Base-by-base conservation (phyloP, 345 rosid species). In the Sonneratia alba region DNA sequence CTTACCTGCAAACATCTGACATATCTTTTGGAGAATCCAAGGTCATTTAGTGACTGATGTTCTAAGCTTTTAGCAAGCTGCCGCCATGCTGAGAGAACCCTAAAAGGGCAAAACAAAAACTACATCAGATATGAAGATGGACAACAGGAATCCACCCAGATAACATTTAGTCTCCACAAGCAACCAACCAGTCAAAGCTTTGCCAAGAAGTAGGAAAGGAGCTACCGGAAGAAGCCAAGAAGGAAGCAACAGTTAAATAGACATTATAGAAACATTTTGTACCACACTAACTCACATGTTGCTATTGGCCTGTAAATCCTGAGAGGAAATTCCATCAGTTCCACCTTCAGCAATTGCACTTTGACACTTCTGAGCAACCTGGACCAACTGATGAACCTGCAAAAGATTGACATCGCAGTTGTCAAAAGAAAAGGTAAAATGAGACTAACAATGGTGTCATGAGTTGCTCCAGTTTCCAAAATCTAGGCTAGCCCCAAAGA, bases 331-430 rank as follows among this genome's bases (percentile, higher is more conserved):
- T 70, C 97, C 97, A 77, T 90, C 97, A 64, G 94, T 77, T 76
- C 97, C 97, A 81, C 97, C 81, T 82, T 90, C 93, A 79, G 92
- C 80, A 53, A 95, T 82, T 67, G 97, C 86, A 88, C 86, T 95
- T 83, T 95, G 99, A 73, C 99, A 95, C 74, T 92, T 95, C 72
- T 92, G 96, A 4, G 93, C 99, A 71, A 95, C 97, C 85, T 95
- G 97, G 61, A 95, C 90, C 77, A 92, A 76, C 77, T 95, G 96
- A 83, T 85, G 92, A 69, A 95, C 97, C 99, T 95, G 85, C 75
- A 82, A 72, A 55, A 67, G 55, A 34, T 47, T 51, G 36, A n/a
- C 4, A 42, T 38, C 7, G 0, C 18, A 3, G 21, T 65, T 19
- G 36, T 19, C 47, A 49, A n/a, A 51, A 36, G 57, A 6, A 61